Percentiles rank a stretch among this genome's conserved stretches.
phyloP scores from a whole-genome alignment of 495 filamentous ascomycete species.

The Penicillium waksmanii region DNA sequence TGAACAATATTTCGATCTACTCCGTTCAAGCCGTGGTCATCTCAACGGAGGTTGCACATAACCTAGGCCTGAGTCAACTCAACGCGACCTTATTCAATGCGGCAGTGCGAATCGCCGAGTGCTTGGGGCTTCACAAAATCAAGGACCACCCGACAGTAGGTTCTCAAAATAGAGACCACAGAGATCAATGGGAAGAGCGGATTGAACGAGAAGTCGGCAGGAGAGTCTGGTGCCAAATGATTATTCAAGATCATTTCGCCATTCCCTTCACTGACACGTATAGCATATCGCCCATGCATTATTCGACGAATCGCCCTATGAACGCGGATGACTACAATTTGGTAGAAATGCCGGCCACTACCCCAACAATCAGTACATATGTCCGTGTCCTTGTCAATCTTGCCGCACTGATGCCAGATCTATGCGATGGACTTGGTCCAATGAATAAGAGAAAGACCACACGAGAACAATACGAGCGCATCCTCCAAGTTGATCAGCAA shows the following conservation, averaged over 20 bases:
- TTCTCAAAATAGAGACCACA: conserved; percentile 28
- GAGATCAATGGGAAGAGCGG: conserved; percentile 31
- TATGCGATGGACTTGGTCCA: conserved; percentile 43
- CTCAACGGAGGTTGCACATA: conserved; percentile 49
- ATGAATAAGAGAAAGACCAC: conserved; percentile 33
- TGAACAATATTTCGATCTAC: conserved; percentile 41
- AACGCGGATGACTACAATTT: conserved; percentile 48
- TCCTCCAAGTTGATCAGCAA: conserved; percentile 44
- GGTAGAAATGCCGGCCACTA: conserved; percentile 30
- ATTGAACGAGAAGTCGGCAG: conserved; percentile 45
- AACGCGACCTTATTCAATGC: conserved; percentile 45
- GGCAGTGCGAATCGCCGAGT: conserved; percentile 45
- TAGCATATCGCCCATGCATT: conserved; percentile 46
- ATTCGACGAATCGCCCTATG: conserved; percentile 40
- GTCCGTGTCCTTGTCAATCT: conserved; percentile 42
- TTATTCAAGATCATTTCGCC: conserved; percentile 53
- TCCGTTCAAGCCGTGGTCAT: conserved; percentile 50
- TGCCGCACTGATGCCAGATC: conserved; percentile 43
- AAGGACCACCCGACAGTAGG: conserved; percentile 22
- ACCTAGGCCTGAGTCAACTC: conserved; percentile 48
- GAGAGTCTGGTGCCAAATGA: conserved; percentile 49
- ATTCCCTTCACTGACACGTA: conserved; percentile 53
- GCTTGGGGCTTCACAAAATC: conserved; percentile 38
- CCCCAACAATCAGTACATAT: conserved; percentile 46
- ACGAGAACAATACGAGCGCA: conserved; percentile 46